Conservation (phyloP, 352 stramenopile species). For the Globisporangium mamillatum region DNA sequence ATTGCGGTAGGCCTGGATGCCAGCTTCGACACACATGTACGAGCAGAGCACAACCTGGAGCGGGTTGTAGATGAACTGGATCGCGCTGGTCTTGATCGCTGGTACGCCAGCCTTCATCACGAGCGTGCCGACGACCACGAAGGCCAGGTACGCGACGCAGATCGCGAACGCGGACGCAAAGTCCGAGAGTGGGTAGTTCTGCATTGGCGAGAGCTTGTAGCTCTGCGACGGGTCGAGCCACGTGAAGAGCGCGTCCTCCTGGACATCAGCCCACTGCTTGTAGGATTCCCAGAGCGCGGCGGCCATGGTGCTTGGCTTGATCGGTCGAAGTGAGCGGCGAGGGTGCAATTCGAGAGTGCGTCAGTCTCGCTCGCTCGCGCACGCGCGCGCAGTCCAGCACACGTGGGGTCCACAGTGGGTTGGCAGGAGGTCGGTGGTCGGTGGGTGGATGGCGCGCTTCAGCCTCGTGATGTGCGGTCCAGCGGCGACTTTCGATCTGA, state of each 20-base stretch:
- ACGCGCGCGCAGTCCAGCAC: background rate
- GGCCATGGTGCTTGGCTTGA: conserved; percentile 25
- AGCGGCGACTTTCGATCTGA: conserved; percentile 1
- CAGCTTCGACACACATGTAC: conserved; percentile 96
- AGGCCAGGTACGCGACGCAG: conserved; percentile 57
- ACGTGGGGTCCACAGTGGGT: conserved; percentile 14
- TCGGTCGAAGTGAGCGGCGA: conserved; percentile 15
- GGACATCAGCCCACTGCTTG: conserved; percentile 55
- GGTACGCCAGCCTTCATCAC: conserved; percentile 79
- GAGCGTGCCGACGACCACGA: conserved; percentile 66
- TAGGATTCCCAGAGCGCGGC: conserved; percentile 47
- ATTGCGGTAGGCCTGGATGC: conserved; percentile 91
- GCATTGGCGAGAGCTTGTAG: conserved; percentile 46
- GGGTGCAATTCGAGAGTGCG: conserved; percentile 19
- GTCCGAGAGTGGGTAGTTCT: conserved; percentile 42
- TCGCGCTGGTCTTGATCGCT: conserved; percentile 62
- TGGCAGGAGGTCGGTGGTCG: background rate
- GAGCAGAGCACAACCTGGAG: conserved; percentile 95
- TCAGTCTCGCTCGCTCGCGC: background rate
- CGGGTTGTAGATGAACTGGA: conserved; percentile 98
- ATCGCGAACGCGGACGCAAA: conserved; percentile 58
- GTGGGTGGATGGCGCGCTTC: conserved; percentile 2
- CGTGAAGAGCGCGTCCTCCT: conserved; percentile 44
- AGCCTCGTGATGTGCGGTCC: background rate
- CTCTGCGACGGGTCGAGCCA: conserved; percentile 41